A percentile compares a stretch with the other conserved stretches of the same genome.
Evolutionary conservation across 2,329 filamentous ascomycete species (phyloP).

Genomic region (Aspergillus sp.): DNA sequence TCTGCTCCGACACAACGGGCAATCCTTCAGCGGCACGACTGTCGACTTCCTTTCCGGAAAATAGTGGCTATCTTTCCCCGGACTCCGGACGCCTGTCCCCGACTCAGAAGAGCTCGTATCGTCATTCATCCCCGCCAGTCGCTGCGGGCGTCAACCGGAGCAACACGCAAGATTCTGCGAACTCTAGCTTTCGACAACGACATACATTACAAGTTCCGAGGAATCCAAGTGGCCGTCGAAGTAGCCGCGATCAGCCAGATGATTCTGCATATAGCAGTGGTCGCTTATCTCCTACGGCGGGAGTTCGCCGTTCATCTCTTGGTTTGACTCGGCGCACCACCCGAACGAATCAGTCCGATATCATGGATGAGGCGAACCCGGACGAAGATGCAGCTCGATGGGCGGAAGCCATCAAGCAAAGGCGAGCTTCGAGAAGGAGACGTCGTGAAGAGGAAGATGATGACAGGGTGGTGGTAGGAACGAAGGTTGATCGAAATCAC

Average conservation of each 20-base stretch:
- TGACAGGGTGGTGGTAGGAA: constrained; percentile 84
- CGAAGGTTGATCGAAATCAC: constrained; percentile 95
- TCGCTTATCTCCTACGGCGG: constrained; percentile 73
- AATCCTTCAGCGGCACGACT: constrained; percentile 31
- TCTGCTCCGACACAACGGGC: constrained; percentile 27
- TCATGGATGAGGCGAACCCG: constrained; percentile 77
- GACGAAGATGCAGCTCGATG: constrained; percentile 90
- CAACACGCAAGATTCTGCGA: constrained; percentile 55
- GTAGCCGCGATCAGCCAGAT: constrained; percentile 69
- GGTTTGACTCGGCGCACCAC: constrained; percentile 78
- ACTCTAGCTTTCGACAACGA: constrained; percentile 69
- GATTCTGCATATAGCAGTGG: constrained; percentile 66
- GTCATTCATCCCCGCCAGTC: constrained; percentile 49
- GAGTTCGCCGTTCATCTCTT: constrained; percentile 75
- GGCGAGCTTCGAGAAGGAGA: constrained; percentile 82
- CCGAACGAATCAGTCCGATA: constrained; percentile 80
- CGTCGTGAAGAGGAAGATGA: constrained; percentile 90
- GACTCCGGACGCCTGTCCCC: constrained; percentile 32
- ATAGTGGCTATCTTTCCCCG: constrained; percentile 29
- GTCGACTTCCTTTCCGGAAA: constrained; percentile 36
- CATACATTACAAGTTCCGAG: constrained; percentile 88
- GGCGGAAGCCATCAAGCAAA: constrained; percentile 90
- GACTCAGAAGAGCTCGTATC: constrained; percentile 30
- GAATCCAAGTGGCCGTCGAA: constrained; percentile 56
- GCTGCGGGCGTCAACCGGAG: constrained; percentile 57